phyloP scores from a whole-genome alignment of 1,284 basidiomycete genomes.

The Pseudozyma sp. region DNA sequence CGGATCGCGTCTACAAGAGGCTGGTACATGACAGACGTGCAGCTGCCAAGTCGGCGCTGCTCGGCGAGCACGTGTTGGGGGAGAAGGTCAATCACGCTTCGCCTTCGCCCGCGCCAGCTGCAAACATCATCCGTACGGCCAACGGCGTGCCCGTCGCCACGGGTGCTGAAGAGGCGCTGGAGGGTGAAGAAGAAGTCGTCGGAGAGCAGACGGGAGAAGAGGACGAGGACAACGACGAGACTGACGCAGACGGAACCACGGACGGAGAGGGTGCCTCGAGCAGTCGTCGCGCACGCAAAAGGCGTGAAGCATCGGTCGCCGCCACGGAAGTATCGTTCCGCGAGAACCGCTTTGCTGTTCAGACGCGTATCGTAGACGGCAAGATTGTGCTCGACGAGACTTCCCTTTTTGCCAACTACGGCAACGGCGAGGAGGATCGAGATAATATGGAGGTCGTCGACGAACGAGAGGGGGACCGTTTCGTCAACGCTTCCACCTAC shows the following conservation, averaged over 20 bases:
- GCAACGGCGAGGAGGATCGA: conserved; percentile 71
- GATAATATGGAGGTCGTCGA: conserved; percentile 81
- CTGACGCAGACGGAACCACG: conserved; percentile 40
- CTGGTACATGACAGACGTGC: conserved; percentile 50
- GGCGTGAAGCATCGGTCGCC: conserved; percentile 36
- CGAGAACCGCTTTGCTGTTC: conserved; percentile 65
- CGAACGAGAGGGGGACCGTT: conserved; percentile 77
- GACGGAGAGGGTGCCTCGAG: conserved; percentile 27
- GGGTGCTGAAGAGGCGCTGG: conserved; percentile 20
- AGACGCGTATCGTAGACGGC: conserved; percentile 69
- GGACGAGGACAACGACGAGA: conserved; percentile 26
- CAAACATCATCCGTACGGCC: conserved; percentile 16
- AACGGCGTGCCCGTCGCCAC: conserved; percentile 33
- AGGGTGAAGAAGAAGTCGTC: conserved; percentile 31
- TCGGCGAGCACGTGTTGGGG: conserved; percentile 37
- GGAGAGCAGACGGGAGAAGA: conserved; percentile 30
- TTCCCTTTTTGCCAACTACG: conserved; percentile 66
- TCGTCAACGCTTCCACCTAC: conserved; percentile 85
- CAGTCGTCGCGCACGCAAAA: conserved; percentile 15
- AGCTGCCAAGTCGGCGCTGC: conserved; percentile 30
- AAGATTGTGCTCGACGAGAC: conserved; percentile 69
- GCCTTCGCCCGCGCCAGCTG: conserved; percentile 25
- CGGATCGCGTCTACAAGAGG: conserved; percentile 54
- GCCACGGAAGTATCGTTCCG: conserved; percentile 52
- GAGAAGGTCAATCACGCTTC: conserved; percentile 30